A percentile compares a stretch with the other conserved stretches of the same genome.
phyloP scores from a whole-genome alignment of 23 red algal species.

The Porphyridium purpureum region DNA sequence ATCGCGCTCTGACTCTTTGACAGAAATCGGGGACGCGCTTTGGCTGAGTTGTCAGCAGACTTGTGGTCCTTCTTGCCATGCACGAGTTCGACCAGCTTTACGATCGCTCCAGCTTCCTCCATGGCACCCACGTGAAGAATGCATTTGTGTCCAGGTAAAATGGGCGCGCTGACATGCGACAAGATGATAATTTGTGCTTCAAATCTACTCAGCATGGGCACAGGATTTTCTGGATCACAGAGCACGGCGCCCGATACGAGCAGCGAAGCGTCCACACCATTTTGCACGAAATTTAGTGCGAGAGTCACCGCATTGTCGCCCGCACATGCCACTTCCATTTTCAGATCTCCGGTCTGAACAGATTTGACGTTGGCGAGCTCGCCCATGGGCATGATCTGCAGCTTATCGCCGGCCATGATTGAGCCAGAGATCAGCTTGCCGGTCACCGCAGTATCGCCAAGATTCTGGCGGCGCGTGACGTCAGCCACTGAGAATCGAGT shows the following conservation, averaged over 20 bases:
- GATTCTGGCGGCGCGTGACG: background rate
- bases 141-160: constrained; percentile 14
- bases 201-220: constrained; percentile 7
- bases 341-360: too few species aligned
- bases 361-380: too few species aligned
- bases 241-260: constrained; percentile 20
- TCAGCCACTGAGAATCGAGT: background rate
- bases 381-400: too few species aligned
- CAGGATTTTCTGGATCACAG: constrained; percentile 26
- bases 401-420: background rate
- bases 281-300: too few species aligned
- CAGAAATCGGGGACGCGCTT: constrained; percentile 1
- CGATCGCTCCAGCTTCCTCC: constrained; percentile 25
- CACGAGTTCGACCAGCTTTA: constrained; percentile 13
- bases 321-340: too few species aligned
- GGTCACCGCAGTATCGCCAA: background rate
- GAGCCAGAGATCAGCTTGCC: background rate
- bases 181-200: constrained; percentile 17
- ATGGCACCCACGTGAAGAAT: constrained; percentile 28
- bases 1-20: background rate
- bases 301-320: too few species aligned
- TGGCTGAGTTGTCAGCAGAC: too few species aligned
- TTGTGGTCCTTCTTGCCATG: too few species aligned
- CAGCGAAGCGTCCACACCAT: constrained; percentile 7
- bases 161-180: background rate